phyloP scores from a whole-genome alignment of 176 grass and related monocot species.

The Raddia guianensis region DNA sequence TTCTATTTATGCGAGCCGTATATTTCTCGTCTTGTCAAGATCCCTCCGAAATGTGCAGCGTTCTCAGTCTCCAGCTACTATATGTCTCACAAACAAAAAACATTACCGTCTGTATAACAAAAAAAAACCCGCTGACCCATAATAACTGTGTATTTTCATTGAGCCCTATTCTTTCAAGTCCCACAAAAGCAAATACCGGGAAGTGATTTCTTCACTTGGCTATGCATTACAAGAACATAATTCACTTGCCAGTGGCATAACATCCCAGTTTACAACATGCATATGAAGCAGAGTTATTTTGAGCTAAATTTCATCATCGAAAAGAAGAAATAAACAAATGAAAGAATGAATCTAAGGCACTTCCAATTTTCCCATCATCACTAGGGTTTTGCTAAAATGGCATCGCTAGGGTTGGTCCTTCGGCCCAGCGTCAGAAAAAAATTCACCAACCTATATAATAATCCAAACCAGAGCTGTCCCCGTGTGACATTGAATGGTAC shows the following conservation, averaged over 20 bases:
- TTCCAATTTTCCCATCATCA: neutral
- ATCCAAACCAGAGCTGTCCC: neutral
- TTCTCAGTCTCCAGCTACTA: neutral
- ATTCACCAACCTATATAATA: neutral
- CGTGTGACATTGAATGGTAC: neutral
- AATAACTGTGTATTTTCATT: neutral
- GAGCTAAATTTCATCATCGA: neutral
- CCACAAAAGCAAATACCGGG: neutral
- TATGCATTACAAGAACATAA: slow-evolving; percentile 8
- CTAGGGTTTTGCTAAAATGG: no score
- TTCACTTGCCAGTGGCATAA: neutral
- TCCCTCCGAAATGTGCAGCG: neutral
- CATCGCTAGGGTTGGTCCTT: neutral
- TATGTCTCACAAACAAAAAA: neutral
- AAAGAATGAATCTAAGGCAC: neutral
- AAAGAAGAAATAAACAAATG: neutral
- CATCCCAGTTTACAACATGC: neutral
- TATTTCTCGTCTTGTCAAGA: slow-evolving; percentile 15
- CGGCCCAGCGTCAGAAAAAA: neutral
- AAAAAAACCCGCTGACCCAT: neutral
- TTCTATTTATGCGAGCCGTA: slow-evolving; percentile 51
- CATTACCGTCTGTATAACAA: neutral
- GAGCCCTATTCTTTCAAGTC: neutral
- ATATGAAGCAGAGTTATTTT: neutral
- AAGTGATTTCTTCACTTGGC: slow-evolving; percentile 6